Evolutionary conservation across 2,329 filamentous ascomycete genomes (phyloP), one percentile per base, ranked within the genome.

Genomic region (Parasarocladium wereldwijsianum): DNA sequence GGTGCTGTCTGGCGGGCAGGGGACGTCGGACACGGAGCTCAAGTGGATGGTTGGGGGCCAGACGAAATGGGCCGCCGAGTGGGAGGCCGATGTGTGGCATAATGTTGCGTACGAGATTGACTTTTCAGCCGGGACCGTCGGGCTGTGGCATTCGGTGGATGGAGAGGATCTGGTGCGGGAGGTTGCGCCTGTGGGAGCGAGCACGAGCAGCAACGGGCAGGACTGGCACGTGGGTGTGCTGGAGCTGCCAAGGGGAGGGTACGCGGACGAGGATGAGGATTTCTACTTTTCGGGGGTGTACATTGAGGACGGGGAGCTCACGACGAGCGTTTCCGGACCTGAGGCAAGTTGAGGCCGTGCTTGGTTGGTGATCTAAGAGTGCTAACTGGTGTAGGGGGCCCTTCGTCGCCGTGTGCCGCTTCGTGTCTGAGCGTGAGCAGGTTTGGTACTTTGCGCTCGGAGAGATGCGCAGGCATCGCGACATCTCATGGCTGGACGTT

Each of bases 41-140:
- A 66, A 70, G 40, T 83, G 76, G 73, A 66, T 70, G 50, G 69
- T 72, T 8, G 60, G 61, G 35, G 64, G 71, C 11, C 54, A 62
- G 40, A 65, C 62, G 29, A 56, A 78, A 41, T 83, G 76, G 75
- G 67, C 64, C 41, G 60, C 62, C 1, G 58, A 66, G 36, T 73
- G 76, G 49, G 60, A 60, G 31, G 59, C 75, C 2, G 69, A 63
- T 23, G 66, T 73, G 8, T 83, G 77, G 77, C 76, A 83, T 50
- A 84, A 84, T 46, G 62, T 81, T 42, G 77, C 76, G 27, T 82
- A 81, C 43, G 75, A 74, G 47, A 78, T 81, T 36, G 67, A 83
- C 55, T 84, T 83, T 43, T 52, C 51, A 11, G 64, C 57, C 22
- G 56, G 63, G 39, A 70, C 62, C 5, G 74, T 83, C 17, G 66